These are phyloP conservation scores for Rhynchospora breviuscula DNA, from an alignment of 176 grass and related monocot genomes.

Conservation along the genomic window DNA sequence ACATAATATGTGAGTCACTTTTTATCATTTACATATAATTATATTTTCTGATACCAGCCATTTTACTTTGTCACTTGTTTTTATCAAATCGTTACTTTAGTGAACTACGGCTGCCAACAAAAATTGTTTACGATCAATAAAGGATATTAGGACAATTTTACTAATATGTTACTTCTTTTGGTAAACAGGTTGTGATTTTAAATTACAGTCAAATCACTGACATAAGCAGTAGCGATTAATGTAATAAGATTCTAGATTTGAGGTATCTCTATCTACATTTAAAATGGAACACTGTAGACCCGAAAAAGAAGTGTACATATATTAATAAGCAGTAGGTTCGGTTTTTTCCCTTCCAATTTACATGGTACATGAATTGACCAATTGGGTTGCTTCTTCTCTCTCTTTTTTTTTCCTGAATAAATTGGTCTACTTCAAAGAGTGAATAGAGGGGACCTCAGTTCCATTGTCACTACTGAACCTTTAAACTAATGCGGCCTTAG, in stretches of 20 bases:
- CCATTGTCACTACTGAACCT: background rate
- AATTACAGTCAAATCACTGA: too few species aligned
- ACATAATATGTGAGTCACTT: too few species aligned
- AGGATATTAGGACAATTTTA: too few species aligned
- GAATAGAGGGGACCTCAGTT: background rate
- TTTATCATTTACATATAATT: too few species aligned
- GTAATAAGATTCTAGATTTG: background rate
- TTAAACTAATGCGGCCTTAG: background rate
- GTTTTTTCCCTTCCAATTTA: background rate
- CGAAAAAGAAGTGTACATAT: background rate
- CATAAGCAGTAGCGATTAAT: background rate
- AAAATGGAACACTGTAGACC: background rate
- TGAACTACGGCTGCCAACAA: too few species aligned
- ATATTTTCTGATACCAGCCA: too few species aligned
- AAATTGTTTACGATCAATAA: too few species aligned
- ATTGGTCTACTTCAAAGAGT: background rate
- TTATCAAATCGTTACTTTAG: too few species aligned
- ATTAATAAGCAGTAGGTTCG: background rate
- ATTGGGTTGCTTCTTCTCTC: background rate
- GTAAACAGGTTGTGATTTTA: too few species aligned
- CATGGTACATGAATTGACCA: background rate
- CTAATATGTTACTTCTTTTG: too few species aligned
- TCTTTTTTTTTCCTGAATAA: too few species aligned
- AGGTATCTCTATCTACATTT: background rate
- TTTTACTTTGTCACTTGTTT: too few species aligned